Evolutionary conservation across 1,139 yeast genomes (phyloP), one percentile per base, ranked within the genome.

Genomic region (Groenewaldozyma auringiensis): DNA sequence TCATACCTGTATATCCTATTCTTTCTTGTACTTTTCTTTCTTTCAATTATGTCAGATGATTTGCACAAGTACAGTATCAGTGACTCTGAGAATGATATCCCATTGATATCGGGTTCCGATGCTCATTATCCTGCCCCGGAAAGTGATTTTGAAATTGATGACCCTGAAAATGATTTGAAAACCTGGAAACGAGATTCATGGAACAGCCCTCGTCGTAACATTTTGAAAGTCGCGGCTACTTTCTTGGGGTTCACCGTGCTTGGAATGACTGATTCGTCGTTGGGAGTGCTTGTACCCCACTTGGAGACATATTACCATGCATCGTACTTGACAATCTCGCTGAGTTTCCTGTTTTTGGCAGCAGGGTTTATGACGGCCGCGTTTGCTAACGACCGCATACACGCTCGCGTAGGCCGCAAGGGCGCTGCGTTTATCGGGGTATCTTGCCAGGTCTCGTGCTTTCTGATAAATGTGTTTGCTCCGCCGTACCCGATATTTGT

Each of bases 401-500:
- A 72, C 46, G 61, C 65, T 2, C 56, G 61, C 57, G 53, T 73
- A 50, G 79, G 79, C 0, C 63, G 67, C 38, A 55, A 65, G 44
- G 66, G 67, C 21, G 65, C 71, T 4, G 51, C 69, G 41, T 59
- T 65, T 0, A 37, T 70, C 4, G 77, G 76, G 1, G 63, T 71
- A 17, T 29, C 55, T 0, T 56, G 62, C 40, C 66, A 71, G 21
- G 47, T 65, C 21, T 44, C 67, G 3, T 71, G 72, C 68, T 72
- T 64, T 53, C 58, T 69, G 0, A 57, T 73, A 2, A 70, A 72
- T 9, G 55, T 68, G 40, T 66, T 70, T 42, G 71, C 54, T 60
- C 78, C 47, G 53, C 66, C 66, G 1, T 61, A 56, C 43, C 57
- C 63, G 2, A 43, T 73, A 3, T 68, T 75, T 9, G 79, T 76